phyloP scores from a whole-genome alignment of 202 grass and related monocot species.

The Dendrocalamus latiflorus region DNA sequence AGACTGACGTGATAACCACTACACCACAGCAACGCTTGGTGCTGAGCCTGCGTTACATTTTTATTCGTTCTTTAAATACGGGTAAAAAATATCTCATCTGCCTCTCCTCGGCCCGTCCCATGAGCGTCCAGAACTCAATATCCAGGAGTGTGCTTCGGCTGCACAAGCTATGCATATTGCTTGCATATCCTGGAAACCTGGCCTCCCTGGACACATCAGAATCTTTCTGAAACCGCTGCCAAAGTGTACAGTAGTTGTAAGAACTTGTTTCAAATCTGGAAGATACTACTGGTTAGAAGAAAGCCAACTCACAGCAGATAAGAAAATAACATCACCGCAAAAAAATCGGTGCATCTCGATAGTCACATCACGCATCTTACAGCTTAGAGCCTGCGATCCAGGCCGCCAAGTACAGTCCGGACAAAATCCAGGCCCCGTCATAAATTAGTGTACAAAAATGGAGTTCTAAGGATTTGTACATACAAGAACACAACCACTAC shows the following conservation, averaged over 20 bases:
- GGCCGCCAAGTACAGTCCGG: background rate
- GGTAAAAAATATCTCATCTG: background rate
- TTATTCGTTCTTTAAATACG: accelerated
- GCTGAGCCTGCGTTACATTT: accelerated
- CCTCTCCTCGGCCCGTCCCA: background rate
- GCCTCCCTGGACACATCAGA: background rate
- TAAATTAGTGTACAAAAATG: background rate
- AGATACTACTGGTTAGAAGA: background rate
- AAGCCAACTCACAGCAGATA: background rate
- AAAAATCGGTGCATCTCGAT: background rate
- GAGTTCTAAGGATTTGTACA: background rate
- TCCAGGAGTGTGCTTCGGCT: background rate
- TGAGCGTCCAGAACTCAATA: background rate
- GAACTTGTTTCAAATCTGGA: background rate
- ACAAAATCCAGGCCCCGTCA: background rate
- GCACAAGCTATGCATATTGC: background rate
- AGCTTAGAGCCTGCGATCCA: background rate
- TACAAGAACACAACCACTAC: background rate
- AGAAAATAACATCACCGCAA: background rate
- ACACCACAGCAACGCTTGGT: slow-evolving; percentile 62
- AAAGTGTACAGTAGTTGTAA: background rate
- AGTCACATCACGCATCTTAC: background rate
- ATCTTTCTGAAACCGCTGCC: background rate
- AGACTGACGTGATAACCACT: slow-evolving; percentile 98
- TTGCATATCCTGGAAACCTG: background rate